Conservation (phyloP, 2,329 filamentous ascomycete species). For the Dactylellina leptospora region DNA sequence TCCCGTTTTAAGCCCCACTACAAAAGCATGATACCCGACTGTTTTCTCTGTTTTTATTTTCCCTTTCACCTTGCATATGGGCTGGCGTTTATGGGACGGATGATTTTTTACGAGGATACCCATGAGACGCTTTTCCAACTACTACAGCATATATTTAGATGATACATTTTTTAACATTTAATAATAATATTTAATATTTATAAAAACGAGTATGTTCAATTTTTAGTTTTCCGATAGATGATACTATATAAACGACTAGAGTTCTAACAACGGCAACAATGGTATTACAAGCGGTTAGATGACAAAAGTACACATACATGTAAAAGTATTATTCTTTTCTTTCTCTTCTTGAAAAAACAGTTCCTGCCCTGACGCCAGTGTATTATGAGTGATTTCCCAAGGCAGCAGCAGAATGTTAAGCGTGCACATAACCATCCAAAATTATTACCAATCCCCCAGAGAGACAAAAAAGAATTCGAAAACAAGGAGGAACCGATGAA, state of each 20-base stretch:
- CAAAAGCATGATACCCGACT: not conserved
- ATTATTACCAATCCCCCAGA: conserved; percentile 14
- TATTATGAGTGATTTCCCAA: conserved; percentile 17
- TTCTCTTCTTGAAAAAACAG: conserved; percentile 1
- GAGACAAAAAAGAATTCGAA: conserved; percentile 37
- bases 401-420: conserved; percentile 9
- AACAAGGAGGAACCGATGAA: conserved; percentile 3
- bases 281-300: not conserved
- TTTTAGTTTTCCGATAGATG: not conserved
- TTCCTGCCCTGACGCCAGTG: conserved; percentile 40
- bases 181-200: not conserved
- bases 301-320: not conserved
- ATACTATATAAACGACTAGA: not conserved
- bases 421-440: conserved; percentile 5
- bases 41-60: not conserved
- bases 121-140: not conserved
- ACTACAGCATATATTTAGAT: not conserved
- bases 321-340: not conserved
- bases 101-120: conserved; percentile 4
- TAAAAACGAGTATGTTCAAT: not conserved
- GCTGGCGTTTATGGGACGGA: conserved; percentile 14
- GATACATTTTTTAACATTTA: not conserved
- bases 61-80: not conserved
- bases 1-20: not conserved
- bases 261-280: not conserved